These are phyloP conservation scores for Solanum infundibuliforme DNA, from an alignment of 257 asterid genomes.

Conservation along the genomic window DNA sequence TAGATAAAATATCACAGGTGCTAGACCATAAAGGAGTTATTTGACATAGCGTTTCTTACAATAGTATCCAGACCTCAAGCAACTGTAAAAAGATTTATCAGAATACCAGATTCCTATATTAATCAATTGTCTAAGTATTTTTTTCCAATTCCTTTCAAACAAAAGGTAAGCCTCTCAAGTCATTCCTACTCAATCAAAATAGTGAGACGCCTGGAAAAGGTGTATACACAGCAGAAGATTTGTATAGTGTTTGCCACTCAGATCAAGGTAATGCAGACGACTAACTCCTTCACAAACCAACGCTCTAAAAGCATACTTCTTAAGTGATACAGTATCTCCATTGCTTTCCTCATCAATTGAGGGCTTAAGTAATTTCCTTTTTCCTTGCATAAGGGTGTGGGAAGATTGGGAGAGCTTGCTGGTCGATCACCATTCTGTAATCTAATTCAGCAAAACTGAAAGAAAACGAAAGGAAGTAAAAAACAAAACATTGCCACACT, in stretches of 20 bases:
- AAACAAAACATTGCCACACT: not conserved
- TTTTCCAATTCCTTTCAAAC: not conserved
- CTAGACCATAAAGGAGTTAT: not conserved
- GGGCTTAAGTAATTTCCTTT: not conserved
- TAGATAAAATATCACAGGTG: not conserved
- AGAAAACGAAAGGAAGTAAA: not conserved
- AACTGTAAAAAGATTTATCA: not conserved
- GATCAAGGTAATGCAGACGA: not conserved
- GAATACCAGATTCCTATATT: not conserved
- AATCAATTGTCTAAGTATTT: not conserved
- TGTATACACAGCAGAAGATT: not conserved
- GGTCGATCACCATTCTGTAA: not conserved
- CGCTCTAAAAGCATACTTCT: not conserved
- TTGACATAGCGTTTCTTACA: not conserved
- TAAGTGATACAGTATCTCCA: not conserved
- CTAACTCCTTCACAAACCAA: not conserved
- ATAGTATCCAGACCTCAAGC: not conserved
- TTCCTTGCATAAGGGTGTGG: not conserved
- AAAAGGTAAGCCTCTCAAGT: not conserved
- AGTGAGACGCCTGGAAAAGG: not conserved
- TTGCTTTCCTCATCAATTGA: not conserved
- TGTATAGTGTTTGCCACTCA: not conserved
- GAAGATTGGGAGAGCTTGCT: not conserved
- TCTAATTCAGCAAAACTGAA: not conserved
- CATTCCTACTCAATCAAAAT: not conserved